These are phyloP conservation scores for Escallonia rubra DNA, from an alignment of 129 eudicot genomes.

Conservation along the genomic window DNA sequence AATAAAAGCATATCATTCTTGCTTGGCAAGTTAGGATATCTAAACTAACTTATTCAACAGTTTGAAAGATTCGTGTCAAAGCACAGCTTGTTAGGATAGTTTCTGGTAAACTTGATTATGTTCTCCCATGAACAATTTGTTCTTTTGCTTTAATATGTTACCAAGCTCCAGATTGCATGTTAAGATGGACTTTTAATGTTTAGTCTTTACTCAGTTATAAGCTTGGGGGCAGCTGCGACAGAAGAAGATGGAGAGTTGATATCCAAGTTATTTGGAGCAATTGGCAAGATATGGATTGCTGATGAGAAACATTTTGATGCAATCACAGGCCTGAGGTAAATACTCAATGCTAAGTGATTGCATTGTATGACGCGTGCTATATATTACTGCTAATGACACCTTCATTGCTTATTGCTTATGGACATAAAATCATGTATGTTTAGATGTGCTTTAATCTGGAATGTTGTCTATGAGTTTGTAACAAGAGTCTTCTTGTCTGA, in stretches of 20 bases:
- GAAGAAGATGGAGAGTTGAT: constrained; percentile 82
- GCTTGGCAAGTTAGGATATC: too few species aligned
- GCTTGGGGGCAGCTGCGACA: constrained; percentile 72
- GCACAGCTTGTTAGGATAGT: too few species aligned
- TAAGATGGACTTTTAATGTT: constrained; percentile 2
- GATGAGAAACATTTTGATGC: constrained; percentile 96
- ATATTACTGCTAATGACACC: background rate
- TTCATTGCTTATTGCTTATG: background rate
- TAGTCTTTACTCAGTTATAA: constrained; percentile 39
- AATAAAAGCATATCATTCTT: too few species aligned
- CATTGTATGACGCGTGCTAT: background rate
- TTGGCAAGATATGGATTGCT: constrained; percentile 90
- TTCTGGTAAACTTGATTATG: too few species aligned
- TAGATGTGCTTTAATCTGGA: background rate
- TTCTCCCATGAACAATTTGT: background rate
- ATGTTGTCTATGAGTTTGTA: background rate
- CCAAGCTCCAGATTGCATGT: background rate
- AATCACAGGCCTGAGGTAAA: constrained; percentile 81
- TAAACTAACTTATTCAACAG: too few species aligned
- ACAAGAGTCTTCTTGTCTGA: constrained; percentile 9
- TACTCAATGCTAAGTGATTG: background rate
- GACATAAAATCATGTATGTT: background rate
- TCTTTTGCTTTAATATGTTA: background rate
- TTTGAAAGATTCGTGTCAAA: too few species aligned
- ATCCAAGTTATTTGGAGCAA: constrained; percentile 63